A percentile compares a stretch with the other conserved stretches of the same genome.
Conservation (phyloP, 352 stramenopile species). For the Phytopythium kandeliae region DNA sequence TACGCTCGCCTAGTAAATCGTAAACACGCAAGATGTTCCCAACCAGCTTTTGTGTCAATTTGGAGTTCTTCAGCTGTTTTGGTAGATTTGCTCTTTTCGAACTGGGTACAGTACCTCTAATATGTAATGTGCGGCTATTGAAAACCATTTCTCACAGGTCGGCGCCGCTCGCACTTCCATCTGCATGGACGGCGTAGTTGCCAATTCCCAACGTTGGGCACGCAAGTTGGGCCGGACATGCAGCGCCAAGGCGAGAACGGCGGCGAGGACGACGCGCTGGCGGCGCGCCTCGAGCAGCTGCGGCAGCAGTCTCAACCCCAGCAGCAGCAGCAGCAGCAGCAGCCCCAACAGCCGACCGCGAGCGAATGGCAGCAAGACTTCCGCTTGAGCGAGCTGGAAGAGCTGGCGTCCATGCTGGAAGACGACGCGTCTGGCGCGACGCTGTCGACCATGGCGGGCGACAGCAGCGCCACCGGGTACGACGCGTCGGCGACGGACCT, state of each 20-base stretch:
- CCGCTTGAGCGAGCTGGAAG: conserved; percentile 11
- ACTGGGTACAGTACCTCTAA: too few species aligned
- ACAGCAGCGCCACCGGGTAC: not conserved
- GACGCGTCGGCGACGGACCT: not conserved
- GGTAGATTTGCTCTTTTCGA: too few species aligned
- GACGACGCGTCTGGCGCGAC: conserved; percentile 5
- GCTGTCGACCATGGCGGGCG: not conserved
- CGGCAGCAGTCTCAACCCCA: conserved; percentile 2
- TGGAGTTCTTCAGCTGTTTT: too few species aligned
- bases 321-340: conserved; percentile 4
- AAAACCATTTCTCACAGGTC: too few species aligned
- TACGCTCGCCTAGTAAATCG: too few species aligned
- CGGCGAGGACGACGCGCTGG: conserved; percentile 7
- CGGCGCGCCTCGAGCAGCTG: conserved; percentile 11
- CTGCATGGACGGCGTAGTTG: too few species aligned
- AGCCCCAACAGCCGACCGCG: conserved; percentile 1
- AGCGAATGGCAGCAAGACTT: conserved; percentile 13
- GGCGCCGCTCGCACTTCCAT: too few species aligned
- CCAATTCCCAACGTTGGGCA: not conserved
- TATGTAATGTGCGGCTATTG: too few species aligned
- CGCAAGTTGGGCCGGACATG: too few species aligned
- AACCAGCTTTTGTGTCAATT: too few species aligned
- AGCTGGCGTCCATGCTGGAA: conserved; percentile 17
- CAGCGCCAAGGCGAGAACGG: not conserved
- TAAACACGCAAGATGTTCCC: too few species aligned